Evolutionary conservation across 441 rosid genomes (phyloP), one percentile per base, ranked within the genome.

Genomic region (Adansonia gregorii): DNA sequence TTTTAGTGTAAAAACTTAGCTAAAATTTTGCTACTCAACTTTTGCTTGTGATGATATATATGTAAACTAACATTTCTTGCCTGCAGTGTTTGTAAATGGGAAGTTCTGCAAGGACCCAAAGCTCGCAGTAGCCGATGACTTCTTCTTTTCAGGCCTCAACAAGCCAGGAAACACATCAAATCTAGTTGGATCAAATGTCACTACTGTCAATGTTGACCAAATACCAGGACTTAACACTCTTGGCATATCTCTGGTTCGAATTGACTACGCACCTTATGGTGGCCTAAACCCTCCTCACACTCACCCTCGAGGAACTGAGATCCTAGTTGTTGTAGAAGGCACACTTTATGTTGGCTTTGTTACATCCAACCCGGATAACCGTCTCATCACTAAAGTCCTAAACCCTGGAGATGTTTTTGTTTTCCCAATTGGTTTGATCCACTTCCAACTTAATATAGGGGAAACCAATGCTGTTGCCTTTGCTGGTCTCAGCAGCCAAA

Each of bases 371-470:
- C 90, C 86, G 11, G 84, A 84, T 10, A 76, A 85, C 46, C 82
- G 82, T 15, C 74, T 89, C 55, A 76, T 89, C 82, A 65, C 84
- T 0, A 85, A 87, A 82, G 79, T 88, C 64, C 76, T 88, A 52
- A 43, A 89, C 8, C 85, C 86, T 0, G 90, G 90, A 54, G 90
- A 85, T 49, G 89, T 88, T 4, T 84, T 89, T 56, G 91, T 86
- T 58, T 87, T 89, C 72, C 91, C 93, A 15, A 49, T 82, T 0
- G 91, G 91, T 15, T 75, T 89, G 73, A 83, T 89, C 45, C 90
- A 88, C 79, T 88, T 89, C 73, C 93, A 89, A 24, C 74, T 84
- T 66, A 88, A 88, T 69, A 46, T 88, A 35, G 87, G 83, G 12
- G 71, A 84, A 11, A 67, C 85, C 0, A 61, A 75, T 0, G 87